Percentiles rank a stretch among this genome's conserved stretches.
phyloP scores from a whole-genome alignment of 306 rosid species.

The Prunus salicina region DNA sequence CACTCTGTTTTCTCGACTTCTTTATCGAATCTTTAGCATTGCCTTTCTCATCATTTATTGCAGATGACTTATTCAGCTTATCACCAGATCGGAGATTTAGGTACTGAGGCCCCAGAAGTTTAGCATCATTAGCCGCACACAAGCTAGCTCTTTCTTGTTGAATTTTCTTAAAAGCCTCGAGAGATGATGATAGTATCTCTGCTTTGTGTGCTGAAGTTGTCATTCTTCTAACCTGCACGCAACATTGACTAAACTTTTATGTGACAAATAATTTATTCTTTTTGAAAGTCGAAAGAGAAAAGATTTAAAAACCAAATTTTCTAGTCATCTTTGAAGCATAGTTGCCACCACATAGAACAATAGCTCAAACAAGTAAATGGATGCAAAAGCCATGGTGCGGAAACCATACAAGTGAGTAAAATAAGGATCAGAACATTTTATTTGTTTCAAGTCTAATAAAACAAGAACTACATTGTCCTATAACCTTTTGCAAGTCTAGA shows the following conservation, averaged over 20 bases:
- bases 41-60: conserved; percentile 31
- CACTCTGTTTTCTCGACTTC: conserved; percentile 42
- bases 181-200: conserved; percentile 94
- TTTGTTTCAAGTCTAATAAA: background rate
- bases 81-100: conserved; percentile 39
- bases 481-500: background rate
- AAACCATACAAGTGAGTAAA: background rate
- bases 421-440: background rate
- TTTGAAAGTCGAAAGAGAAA: background rate
- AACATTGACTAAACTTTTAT: conserved; percentile 22
- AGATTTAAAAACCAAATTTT: background rate
- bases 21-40: conserved; percentile 35
- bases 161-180: conserved; percentile 93
- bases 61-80: conserved; percentile 30
- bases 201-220: conserved; percentile 95
- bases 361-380: background rate
- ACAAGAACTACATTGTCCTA: background rate
- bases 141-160: conserved; percentile 77
- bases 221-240: conserved; percentile 92
- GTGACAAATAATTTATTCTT: background rate
- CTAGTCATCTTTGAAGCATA: background rate
- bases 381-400: background rate
- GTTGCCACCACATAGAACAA: background rate
- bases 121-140: conserved; percentile 40
- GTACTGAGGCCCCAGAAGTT: conserved; percentile 37